Conservation (phyloP, 108 stramenopile genomes). For the Fragilaria crotonensis region DNA sequence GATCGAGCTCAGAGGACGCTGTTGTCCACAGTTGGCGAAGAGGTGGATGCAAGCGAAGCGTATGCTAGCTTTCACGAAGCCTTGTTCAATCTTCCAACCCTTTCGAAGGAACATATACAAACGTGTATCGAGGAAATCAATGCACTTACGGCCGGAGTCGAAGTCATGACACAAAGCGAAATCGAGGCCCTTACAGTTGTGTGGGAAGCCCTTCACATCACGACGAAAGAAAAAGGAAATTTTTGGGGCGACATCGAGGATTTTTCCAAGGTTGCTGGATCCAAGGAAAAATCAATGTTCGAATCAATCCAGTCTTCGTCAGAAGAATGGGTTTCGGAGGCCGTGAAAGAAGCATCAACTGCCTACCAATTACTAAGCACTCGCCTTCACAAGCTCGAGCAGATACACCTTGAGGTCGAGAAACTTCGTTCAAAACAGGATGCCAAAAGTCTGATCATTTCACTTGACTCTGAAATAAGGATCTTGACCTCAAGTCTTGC, state of each 20-base stretch:
- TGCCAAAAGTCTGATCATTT: slow-evolving; percentile 69
- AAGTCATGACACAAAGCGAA: slow-evolving; percentile 77
- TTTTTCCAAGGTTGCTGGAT: slow-evolving; percentile 7
- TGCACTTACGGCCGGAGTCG: slow-evolving; percentile 52
- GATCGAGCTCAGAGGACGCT: slow-evolving; percentile 59
- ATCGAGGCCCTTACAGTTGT: slow-evolving; percentile 78
- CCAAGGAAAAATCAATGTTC: slow-evolving; percentile 24
- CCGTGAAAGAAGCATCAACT: slow-evolving; percentile 29
- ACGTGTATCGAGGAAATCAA: slow-evolving; percentile 77
- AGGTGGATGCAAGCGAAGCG: slow-evolving; percentile 57
- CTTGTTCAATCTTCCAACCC: slow-evolving; percentile 55
- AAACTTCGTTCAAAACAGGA: slow-evolving; percentile 62
- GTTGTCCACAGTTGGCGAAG: slow-evolving; percentile 57
- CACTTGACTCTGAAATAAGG: slow-evolving; percentile 70
- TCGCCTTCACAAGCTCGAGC: slow-evolving; percentile 51
- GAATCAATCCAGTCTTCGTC: slow-evolving; percentile 15
- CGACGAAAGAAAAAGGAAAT: slow-evolving; percentile 34
- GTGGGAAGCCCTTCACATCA: slow-evolving; percentile 73
- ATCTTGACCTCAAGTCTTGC: slow-evolving; percentile 59
- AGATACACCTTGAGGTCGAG: slow-evolving; percentile 77
- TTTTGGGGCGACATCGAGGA: slow-evolving; percentile 65
- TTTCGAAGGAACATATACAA: slow-evolving; percentile 61
- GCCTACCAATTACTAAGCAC: slow-evolving; percentile 29
- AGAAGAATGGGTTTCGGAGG: slow-evolving; percentile 61
- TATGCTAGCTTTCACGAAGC: slow-evolving; percentile 74